A percentile compares a stretch with the other conserved stretches of the same genome.
These are phyloP conservation scores for Arabidopsis suecica DNA, from an alignment of 345 rosid species.

Conservation along the genomic window DNA sequence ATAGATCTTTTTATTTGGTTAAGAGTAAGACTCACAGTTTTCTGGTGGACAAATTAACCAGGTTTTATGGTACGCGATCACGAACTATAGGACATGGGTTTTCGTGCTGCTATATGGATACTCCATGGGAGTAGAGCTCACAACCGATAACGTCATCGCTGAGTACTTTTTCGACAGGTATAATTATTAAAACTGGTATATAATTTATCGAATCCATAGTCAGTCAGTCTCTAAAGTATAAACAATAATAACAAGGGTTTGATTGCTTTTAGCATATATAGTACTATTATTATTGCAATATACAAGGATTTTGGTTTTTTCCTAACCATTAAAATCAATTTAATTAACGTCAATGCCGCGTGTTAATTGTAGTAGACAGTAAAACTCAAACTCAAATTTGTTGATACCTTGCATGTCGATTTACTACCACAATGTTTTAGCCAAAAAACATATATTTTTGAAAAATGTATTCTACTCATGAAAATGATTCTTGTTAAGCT, in stretches of 20 bases:
- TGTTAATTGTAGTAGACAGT: no score
- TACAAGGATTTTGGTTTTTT: neutral
- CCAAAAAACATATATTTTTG: no score
- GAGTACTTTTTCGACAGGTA: conserved; percentile 83
- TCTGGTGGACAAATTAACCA: conserved; percentile 37
- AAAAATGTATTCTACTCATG: no score
- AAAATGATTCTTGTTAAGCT: no score
- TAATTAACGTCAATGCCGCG: no score
- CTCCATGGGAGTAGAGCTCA: conserved; percentile 87
- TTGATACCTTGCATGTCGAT: no score
- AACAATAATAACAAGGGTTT: neutral
- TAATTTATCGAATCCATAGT: neutral
- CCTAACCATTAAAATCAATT: neutral
- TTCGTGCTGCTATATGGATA: conserved; percentile 85
- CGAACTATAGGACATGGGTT: conserved; percentile 90
- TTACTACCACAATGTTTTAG: no score
- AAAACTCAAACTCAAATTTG: neutral
- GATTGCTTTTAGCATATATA: neutral
- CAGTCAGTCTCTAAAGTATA: neutral
- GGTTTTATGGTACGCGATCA: conserved; percentile 84
- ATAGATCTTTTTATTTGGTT: neutral
- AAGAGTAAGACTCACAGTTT: neutral
- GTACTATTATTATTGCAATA: neutral
- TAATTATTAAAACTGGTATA: neutral
- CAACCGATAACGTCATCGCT: conserved; percentile 80